Evolutionary conservation across 768 basidiomycete genomes (phyloP).

Genomic region (Lactifluus pinguis): DNA sequence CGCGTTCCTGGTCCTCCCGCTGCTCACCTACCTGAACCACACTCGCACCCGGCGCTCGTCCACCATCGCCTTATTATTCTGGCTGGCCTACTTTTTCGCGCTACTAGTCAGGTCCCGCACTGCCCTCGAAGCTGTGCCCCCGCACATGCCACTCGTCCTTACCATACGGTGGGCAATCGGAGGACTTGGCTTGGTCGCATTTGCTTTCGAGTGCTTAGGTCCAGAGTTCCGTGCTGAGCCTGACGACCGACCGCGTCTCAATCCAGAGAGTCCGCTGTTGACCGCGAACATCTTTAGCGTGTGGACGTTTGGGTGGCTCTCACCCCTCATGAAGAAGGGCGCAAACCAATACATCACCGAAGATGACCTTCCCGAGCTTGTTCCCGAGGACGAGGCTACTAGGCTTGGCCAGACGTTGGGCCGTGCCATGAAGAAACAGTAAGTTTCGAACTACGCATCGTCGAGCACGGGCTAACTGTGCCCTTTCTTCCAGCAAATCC

Average conservation of each 20-base stretch:
- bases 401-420: slow-evolving; percentile 57
- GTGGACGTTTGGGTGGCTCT: slow-evolving; percentile 86
- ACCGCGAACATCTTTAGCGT: slow-evolving; percentile 76
- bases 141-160: slow-evolving; percentile 31
- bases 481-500: slow-evolving; percentile 35
- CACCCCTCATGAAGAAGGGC: slow-evolving; percentile 65
- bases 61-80: slow-evolving; percentile 67
- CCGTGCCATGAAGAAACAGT: slow-evolving; percentile 56
- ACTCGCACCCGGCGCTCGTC: slow-evolving; percentile 63
- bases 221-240: slow-evolving; percentile 40
- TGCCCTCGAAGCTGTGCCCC: slow-evolving; percentile 26
- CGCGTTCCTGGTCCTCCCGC: slow-evolving; percentile 38
- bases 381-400: slow-evolving; percentile 57
- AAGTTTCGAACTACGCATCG: slow-evolving; percentile 21
- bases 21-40: slow-evolving; percentile 61
- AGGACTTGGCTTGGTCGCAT: slow-evolving; percentile 43
- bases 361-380: slow-evolving; percentile 72
- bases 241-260: slow-evolving; percentile 27
- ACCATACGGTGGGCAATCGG: slow-evolving; percentile 36
- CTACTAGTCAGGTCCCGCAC: slow-evolving; percentile 57
- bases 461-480: neutral
- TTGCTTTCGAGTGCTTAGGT: slow-evolving; percentile 60
- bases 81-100: slow-evolving; percentile 54
- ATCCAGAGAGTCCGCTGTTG: slow-evolving; percentile 57
- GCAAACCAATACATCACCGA: slow-evolving; percentile 63